These are phyloP conservation scores for Saksenaea oblongispora DNA, from an alignment of 371 early-diverging fungal genomes.

Conservation along the genomic window DNA sequence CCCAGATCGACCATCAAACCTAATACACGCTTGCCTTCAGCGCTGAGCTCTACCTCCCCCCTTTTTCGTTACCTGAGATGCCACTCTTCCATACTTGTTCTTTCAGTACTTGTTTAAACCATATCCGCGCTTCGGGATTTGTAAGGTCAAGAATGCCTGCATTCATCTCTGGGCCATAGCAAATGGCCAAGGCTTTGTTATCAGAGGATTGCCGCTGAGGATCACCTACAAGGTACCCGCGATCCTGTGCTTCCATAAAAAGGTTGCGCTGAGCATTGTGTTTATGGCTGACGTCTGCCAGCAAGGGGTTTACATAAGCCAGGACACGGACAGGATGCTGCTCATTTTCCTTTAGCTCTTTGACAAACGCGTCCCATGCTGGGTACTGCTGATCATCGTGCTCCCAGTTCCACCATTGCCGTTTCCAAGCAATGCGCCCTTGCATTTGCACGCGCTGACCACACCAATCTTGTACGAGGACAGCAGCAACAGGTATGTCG, in stretches of 20 bases:
- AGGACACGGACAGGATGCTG: slow-evolving; percentile 22
- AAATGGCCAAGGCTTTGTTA: slow-evolving; percentile 14
- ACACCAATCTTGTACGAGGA: slow-evolving; percentile 54
- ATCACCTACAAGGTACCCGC: slow-evolving; percentile 35
- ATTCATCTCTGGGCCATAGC: slow-evolving; percentile 21
- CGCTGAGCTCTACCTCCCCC: too few species aligned
- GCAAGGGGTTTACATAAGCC: slow-evolving; percentile 48
- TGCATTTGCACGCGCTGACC: slow-evolving; percentile 39
- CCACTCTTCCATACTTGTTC: slow-evolving; percentile 33
- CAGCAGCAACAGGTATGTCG: slow-evolving; percentile 40
- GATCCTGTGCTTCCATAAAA: slow-evolving; percentile 33
- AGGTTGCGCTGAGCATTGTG: slow-evolving; percentile 27
- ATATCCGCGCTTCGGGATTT: slow-evolving; percentile 39
- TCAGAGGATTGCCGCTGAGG: slow-evolving; percentile 14
- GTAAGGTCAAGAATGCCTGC: slow-evolving; percentile 46
- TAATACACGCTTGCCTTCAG: too few species aligned
- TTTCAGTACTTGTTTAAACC: slow-evolving; percentile 45
- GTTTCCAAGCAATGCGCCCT: slow-evolving; percentile 22
- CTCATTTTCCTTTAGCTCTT: slow-evolving; percentile 14
- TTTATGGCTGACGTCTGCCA: slow-evolving; percentile 30
- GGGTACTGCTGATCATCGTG: slow-evolving; percentile 43
- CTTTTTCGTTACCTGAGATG: slow-evolving; percentile 30
- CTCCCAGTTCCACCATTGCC: slow-evolving; percentile 60
- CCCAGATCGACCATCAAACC: slow-evolving; percentile 41
- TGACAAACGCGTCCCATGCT: slow-evolving; percentile 42